Evolutionary conservation across 352 stramenopile species (phyloP), one percentile per base, ranked within the genome.

Genomic region (Ochromonadaceae sp.): DNA sequence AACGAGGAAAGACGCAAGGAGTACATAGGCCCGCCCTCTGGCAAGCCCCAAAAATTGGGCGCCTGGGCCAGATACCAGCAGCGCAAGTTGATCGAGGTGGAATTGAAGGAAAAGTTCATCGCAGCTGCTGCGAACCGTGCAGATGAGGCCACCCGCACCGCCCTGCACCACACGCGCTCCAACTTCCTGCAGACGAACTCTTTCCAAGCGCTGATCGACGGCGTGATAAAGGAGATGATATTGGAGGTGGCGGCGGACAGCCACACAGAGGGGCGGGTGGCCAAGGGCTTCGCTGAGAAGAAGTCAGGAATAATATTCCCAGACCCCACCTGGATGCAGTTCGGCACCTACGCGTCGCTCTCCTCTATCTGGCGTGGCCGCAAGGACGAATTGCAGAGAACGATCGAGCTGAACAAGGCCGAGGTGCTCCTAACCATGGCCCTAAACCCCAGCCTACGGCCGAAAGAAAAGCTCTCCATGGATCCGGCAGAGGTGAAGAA

Each of bases 281-380:
- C 55, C 5, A 47, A 50, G 38, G 1, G 25, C 2, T 52, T 22
- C 17, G 36, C 22, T 5, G 55, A 63, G 38, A 63, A 50, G 15
- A 49, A 50, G 25, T 31, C 38, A 22, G 55, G 55, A 9, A 50
- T 63, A 3, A 52, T 38, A 26, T 52, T 63, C 41, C 55, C 55
- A 9, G 36, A 47, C 28, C 52, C 31, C 9, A 25, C 5, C 17
- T 46, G 26, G 5, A 52, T 63, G 35, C 35, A 55, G 34, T 63
- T 52, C 41, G 2, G 17, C 28, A 50, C 38, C 2, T 63, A 63
- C 38, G 17, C 22, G 5, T 5, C 3, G 2, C 38, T 63, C 36
- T 10, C 20, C 25, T 26, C 22, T 36, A 55, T 63, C 10, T 52
- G 35, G 35, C 4, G 25, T 20, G 20, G 4, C 30, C 34, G 26